These are phyloP conservation scores for Phaeosphaeriaceae sp. DNA, from an alignment of 2,329 filamentous ascomycete species.

Conservation along the genomic window DNA sequence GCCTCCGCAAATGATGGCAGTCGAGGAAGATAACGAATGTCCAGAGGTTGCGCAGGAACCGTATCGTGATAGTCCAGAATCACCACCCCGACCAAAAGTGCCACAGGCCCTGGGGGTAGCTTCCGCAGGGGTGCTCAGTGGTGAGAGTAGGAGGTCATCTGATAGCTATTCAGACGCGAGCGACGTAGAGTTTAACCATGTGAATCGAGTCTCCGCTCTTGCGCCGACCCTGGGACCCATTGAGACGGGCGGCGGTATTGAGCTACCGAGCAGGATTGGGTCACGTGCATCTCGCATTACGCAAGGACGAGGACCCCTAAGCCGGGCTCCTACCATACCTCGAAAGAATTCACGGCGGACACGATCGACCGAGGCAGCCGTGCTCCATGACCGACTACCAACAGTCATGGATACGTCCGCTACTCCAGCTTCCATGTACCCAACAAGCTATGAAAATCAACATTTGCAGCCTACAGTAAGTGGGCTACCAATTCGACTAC, in stretches of 20 bases:
- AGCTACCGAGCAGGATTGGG: slow-evolving; percentile 67
- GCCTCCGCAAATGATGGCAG: slow-evolving; percentile 72
- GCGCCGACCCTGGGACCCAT: slow-evolving; percentile 67
- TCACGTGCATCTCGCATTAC: slow-evolving; percentile 61
- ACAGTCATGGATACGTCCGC: slow-evolving; percentile 32
- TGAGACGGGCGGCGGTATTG: slow-evolving; percentile 65
- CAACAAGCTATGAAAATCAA: slow-evolving; percentile 15
- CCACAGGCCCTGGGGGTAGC: slow-evolving; percentile 15
- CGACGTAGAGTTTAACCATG: slow-evolving; percentile 52
- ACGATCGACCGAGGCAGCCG: slow-evolving; percentile 34
- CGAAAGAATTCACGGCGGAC: slow-evolving; percentile 70
- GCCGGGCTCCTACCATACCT: slow-evolving; percentile 60
- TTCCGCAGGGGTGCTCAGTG: slow-evolving; percentile 20
- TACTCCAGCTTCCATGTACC: slow-evolving; percentile 20
- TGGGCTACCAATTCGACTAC: slow-evolving; percentile 39
- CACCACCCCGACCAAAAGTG: slow-evolving; percentile 23
- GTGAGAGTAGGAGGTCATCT: slow-evolving; percentile 53
- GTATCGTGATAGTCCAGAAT: slow-evolving; percentile 61
- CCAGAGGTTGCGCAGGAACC: slow-evolving; percentile 46
- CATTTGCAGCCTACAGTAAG: slow-evolving; percentile 33
- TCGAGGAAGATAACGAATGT: slow-evolving; percentile 65
- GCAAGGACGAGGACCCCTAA: slow-evolving; percentile 22
- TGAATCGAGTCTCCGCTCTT: slow-evolving; percentile 54
- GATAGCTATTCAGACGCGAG: slow-evolving; percentile 42
- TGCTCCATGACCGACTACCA: slow-evolving; percentile 36